Evolutionary conservation across 139 green algal genomes (phyloP), one percentile per base, ranked within the genome.

Genomic region (Chlorella sp.): DNA sequence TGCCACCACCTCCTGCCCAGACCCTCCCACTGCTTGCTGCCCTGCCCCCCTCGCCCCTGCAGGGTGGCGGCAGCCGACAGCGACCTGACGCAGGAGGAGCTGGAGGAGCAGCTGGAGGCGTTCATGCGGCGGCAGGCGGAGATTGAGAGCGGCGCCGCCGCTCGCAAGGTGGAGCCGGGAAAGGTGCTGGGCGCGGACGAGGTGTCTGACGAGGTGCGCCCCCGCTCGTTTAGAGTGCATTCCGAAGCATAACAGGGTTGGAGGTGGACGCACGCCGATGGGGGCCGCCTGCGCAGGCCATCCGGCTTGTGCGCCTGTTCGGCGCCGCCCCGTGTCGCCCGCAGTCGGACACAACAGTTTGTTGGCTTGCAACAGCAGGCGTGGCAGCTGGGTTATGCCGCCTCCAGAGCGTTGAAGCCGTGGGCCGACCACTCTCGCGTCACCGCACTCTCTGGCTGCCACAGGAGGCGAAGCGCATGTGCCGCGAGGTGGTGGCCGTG

Each of bases 51-150:
- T 20, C 13, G 13, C 34, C 11, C n/a, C n/a, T 8, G 40, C 77
- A 83, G 77, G 41, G 41, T 83, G 40, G 64, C 77, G 32, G 77
- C 60, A 14, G 36, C 36, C 38, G 79, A 84, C 64, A 76, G 43
- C 41, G 82, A 82, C 22, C 41, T 75, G 38, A 75, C 80, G 36
- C 89, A 95, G 51, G 89, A 94, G 41, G 94, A 96, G n/a, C 82
- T 98, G 9, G 94, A 97, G 73, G 89, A 85, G 9, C 69, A 94
- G 82, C 90, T 97, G 67, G 94, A 97, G 86, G 74, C 84, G 16
- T 98, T 98, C 83, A 96, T 98, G 92, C 91, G 90, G 84, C 82
- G 88, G 72, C 95, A 98, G 88, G 93, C 94, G 69, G 94, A 96
- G 82, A 88, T 94, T 67, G 95, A 98, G 87, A 94, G 91, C 78